phyloP scores from a whole-genome alignment of 2,329 filamentous ascomycete genomes.

The Penicillium sp. region DNA sequence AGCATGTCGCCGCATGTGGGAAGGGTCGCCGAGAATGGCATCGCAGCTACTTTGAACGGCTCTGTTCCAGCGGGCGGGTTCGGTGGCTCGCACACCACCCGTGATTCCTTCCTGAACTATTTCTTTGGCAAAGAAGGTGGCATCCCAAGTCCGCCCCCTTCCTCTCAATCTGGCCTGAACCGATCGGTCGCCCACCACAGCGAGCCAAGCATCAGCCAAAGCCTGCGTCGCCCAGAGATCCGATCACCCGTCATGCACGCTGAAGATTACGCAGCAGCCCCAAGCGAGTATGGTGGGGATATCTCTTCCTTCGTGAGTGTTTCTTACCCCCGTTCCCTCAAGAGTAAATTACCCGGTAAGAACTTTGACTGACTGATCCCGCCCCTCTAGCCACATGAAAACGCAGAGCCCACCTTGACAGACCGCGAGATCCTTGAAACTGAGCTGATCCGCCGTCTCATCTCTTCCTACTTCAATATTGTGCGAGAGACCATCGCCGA shows the following conservation, averaged over 20 bases:
- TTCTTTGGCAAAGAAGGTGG: constrained; percentile 96
- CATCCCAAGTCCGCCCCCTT: constrained; percentile 49
- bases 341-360: background rate
- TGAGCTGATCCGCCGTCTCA: constrained; percentile 92
- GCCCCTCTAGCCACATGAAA: constrained; percentile 39
- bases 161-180: constrained; percentile 44
- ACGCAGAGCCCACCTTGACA: constrained; percentile 80
- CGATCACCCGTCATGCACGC: constrained; percentile 47
- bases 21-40: constrained; percentile 62
- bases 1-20: constrained; percentile 82
- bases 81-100: constrained; percentile 63
- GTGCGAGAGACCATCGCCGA: constrained; percentile 98
- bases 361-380: background rate
- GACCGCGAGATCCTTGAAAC: constrained; percentile 97
- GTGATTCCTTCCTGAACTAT: constrained; percentile 95
- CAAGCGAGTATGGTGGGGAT: constrained; percentile 46
- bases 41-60: constrained; percentile 70
- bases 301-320: constrained; percentile 53
- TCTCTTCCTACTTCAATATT: constrained; percentile 99
- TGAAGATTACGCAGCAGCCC: constrained; percentile 41
- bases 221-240: constrained; percentile 68
- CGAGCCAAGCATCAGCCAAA: constrained; percentile 82
- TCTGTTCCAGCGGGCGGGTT: constrained; percentile 63
- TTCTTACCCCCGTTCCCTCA: background rate
- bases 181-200: constrained; percentile 76